Conservation (phyloP, 2,329 filamentous ascomycete genomes). For the Xylariaceae sp. region DNA sequence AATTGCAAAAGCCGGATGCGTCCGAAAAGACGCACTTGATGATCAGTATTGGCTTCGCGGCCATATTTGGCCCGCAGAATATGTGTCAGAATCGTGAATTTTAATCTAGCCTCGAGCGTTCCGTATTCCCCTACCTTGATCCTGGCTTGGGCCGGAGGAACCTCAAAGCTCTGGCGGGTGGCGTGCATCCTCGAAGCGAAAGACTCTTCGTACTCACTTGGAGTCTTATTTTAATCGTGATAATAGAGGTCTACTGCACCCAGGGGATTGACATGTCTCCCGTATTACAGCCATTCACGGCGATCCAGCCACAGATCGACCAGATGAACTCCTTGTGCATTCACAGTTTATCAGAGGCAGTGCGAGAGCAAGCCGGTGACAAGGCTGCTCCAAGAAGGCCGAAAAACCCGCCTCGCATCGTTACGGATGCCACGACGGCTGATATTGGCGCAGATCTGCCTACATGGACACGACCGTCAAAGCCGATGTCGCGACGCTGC, state of each 20-base stretch:
- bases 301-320: neutral
- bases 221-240: too few species aligned
- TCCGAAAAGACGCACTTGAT: neutral
- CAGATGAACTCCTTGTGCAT: conserved; percentile 11
- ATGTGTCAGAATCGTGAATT: conserved; percentile 1
- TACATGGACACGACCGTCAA: conserved; percentile 16
- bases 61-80: neutral
- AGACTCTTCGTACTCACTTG: too few species aligned
- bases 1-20: neutral
- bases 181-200: too few species aligned
- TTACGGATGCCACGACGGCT: neutral
- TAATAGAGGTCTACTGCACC: neutral
- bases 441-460: neutral
- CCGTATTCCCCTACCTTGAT: too few species aligned
- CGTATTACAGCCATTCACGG: neutral
- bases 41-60: neutral
- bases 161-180: too few species aligned
- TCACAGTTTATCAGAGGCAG: conserved; percentile 2
- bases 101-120: neutral
- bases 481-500: conserved; percentile 6
- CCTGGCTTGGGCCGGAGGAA: neutral
- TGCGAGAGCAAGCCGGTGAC: conserved; percentile 10
- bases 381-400: too few species aligned
- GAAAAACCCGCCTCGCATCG: neutral
- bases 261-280: neutral